These are phyloP conservation scores for Clonostachys sp. DNA, from an alignment of 2,329 filamentous ascomycete genomes.

Conservation along the genomic window DNA sequence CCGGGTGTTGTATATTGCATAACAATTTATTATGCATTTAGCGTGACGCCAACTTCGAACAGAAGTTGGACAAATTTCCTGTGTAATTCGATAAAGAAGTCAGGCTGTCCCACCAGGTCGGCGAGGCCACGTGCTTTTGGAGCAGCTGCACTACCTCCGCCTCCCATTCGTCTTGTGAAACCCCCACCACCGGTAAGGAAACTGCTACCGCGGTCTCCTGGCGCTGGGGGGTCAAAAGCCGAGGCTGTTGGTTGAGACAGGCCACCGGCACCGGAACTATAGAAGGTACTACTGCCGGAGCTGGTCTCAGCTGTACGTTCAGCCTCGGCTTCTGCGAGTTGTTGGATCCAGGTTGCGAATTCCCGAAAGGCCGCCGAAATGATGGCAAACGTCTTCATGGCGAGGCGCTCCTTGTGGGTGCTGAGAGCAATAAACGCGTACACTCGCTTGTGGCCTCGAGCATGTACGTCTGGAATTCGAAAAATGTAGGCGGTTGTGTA, in stretches of 20 bases:
- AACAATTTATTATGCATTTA: constrained; percentile 34
- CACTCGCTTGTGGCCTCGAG: constrained; percentile 63
- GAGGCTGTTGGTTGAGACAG: constrained; percentile 16
- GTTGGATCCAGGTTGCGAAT: constrained; percentile 61
- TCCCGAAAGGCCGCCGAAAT: constrained; percentile 60
- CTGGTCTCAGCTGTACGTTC: constrained; percentile 46
- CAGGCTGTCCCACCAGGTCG: constrained; percentile 61
- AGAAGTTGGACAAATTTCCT: constrained; percentile 58
- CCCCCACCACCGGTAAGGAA: constrained; percentile 52
- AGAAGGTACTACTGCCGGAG: constrained; percentile 30
- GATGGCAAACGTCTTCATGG: constrained; percentile 62
- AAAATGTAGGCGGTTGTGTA: constrained; percentile 70
- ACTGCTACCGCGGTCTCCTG: constrained; percentile 40
- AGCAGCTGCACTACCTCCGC: constrained; percentile 48
- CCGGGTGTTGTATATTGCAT: neutral
- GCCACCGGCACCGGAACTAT: constrained; percentile 24
- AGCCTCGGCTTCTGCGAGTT: constrained; percentile 58
- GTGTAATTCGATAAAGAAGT: constrained; percentile 66
- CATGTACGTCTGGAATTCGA: constrained; percentile 63
- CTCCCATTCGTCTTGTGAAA: constrained; percentile 53
- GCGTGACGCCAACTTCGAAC: constrained; percentile 50
- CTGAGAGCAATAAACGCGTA: constrained; percentile 64
- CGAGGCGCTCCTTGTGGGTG: constrained; percentile 59
- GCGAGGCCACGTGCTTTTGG: constrained; percentile 57
- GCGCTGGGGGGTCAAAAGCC: constrained; percentile 13